A percentile compares a stretch with the other conserved stretches of the same genome.
These are phyloP conservation scores for Tetrastigma voinierianum DNA, from an alignment of 164 flowering plant genomes.

Conservation along the genomic window DNA sequence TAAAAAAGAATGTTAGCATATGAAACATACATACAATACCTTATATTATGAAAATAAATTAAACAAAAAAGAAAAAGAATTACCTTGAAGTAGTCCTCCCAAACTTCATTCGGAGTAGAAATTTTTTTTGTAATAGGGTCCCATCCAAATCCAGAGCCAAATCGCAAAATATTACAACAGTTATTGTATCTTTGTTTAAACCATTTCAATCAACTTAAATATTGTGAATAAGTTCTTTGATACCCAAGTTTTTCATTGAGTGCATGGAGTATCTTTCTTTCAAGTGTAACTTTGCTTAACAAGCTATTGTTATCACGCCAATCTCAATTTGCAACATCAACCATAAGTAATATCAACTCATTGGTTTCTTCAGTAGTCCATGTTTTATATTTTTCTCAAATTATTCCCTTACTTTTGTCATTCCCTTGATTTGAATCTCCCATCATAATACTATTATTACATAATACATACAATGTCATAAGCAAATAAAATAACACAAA, in stretches of 20 bases:
- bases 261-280: neutral
- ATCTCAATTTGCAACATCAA: too few species aligned
- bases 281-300: neutral
- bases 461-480: too few species aligned
- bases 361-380: too few species aligned
- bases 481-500: too few species aligned
- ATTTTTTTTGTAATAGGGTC: neutral
- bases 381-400: neutral
- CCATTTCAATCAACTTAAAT: slow-evolving; percentile 5
- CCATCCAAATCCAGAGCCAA: slow-evolving; percentile 9
- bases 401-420: neutral
- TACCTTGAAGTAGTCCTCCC: slow-evolving; percentile 6
- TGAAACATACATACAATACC: too few species aligned
- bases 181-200: neutral
- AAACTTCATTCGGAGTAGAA: slow-evolving; percentile 6
- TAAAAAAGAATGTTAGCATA: neutral
- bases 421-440: neutral
- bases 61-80: too few species aligned
- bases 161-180: neutral
- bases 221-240: neutral
- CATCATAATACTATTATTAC: too few species aligned
- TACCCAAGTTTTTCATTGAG: slow-evolving; percentile 8
- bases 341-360: too few species aligned
- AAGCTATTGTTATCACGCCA: too few species aligned
- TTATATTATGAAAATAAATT: too few species aligned